Evolutionary conservation across 2,329 filamentous ascomycete species (phyloP), one percentile per base, ranked within the genome.

Genomic region (Ophiostoma angusticollis): DNA sequence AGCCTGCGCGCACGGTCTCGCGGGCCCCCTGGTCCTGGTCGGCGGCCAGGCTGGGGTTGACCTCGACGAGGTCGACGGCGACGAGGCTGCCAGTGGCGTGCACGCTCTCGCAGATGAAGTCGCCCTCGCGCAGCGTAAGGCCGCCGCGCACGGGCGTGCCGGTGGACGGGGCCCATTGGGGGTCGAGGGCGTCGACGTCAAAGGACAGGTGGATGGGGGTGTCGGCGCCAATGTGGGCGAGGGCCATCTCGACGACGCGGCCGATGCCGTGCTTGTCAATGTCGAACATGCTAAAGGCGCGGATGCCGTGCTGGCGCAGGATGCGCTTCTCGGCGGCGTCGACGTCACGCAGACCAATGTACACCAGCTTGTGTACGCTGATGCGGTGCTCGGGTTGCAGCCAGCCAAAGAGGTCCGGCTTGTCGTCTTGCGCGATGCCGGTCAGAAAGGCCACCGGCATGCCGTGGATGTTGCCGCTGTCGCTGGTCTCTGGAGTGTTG

Each of bases 241-340:
- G 71, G n/a, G 89, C 89, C 89, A 95, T 93, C 54, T 96, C 91
- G 65, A 98, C 86, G 47, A 98, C 85, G 48, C 80, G 81, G 40
- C 91, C 91, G 53, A 98, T 98, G 33, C 91, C 91, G 56, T 96
- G 56, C 81, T 75, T 38, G 61, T 98, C 91, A 59, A 98, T 82
- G 57, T 98, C 91, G 57, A 94, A 91, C 91, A 98, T 98, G 64
- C 81, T 89, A 55, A 96, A 98, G 4, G 89, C 89, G 68, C 84
- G 89, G 67, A 98, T 91, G 30, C 81, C 80, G 54, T 96, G 68
- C 49, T 96, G 84, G 42, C 80, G 72, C 47, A 98, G 65, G 45
- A 95, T 84, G 64, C 78, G 74, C 79, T 95, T 96, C 77, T 98
- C 91, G 30, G 78, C 84, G n/a, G 73, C 62, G 57, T 98, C 91